Conservation (phyloP, 441 rosid species). For the Iberis amara region DNA sequence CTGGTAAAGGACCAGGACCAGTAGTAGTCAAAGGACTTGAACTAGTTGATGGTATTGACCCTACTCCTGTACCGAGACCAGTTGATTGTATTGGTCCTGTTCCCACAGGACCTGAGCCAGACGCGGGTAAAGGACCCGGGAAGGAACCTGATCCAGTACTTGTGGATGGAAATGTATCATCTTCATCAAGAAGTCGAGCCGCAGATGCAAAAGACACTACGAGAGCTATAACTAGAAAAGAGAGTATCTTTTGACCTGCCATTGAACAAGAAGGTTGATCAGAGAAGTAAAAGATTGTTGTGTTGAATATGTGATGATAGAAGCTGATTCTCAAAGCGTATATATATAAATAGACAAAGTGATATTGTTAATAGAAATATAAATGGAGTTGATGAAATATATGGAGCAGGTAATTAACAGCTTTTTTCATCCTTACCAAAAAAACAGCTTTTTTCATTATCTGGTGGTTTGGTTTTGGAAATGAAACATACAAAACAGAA, state of each 20-base stretch:
- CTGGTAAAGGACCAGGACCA: conserved; percentile 16
- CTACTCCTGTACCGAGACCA: conserved; percentile 22
- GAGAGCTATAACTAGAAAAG: conserved; percentile 38
- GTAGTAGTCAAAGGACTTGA: conserved; percentile 25
- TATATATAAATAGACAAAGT: conserved; percentile 26
- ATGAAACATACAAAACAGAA: conserved; percentile 19
- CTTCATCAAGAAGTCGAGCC: conserved; percentile 51
- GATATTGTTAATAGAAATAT: conserved; percentile 6
- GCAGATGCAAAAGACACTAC: conserved; percentile 34
- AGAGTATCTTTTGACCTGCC: conserved; percentile 35
- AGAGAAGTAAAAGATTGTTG: conserved; percentile 17
- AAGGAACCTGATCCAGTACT: conserved; percentile 30
- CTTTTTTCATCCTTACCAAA: no score
- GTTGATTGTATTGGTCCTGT: conserved; percentile 16
- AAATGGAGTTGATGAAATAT: conserved; percentile 34
- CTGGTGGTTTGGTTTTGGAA: conserved; percentile 16
- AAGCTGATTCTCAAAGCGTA: conserved; percentile 3
- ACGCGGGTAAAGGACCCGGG: conserved; percentile 14
- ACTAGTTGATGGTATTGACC: conserved; percentile 20
- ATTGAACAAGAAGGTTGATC: conserved; percentile 29
- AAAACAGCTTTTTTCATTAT: no score
- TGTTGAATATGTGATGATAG: conserved; percentile 23
- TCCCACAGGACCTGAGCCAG: conserved; percentile 18
- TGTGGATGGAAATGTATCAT: conserved; percentile 26
- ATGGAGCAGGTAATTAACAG: conserved; percentile 31